These are phyloP conservation scores for Dioscorea cayenensis DNA, from an alignment of 116 monocot genomes.

Conservation along the genomic window DNA sequence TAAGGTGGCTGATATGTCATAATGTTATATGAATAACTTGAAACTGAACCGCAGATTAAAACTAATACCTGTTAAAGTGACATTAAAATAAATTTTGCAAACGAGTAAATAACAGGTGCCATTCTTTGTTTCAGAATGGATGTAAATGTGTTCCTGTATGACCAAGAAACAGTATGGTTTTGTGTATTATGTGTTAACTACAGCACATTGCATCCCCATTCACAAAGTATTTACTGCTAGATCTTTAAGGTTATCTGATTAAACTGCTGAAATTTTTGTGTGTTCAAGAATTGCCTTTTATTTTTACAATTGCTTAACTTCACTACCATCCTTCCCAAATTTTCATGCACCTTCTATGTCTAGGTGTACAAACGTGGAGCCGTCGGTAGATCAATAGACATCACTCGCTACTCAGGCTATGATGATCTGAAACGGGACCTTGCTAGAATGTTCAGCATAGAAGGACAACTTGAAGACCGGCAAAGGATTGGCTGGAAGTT, in stretches of 20 bases:
- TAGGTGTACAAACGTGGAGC: slow-evolving; percentile 88
- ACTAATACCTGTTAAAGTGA: too few species aligned
- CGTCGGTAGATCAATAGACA: slow-evolving; percentile 87
- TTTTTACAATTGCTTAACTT: not conserved
- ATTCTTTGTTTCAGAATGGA: too few species aligned
- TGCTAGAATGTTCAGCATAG: slow-evolving; percentile 83
- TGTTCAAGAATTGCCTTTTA: not conserved
- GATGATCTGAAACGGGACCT: slow-evolving; percentile 76
- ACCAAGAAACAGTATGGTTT: too few species aligned
- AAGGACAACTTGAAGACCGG: slow-evolving; percentile 68
- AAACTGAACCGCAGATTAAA: too few species aligned
- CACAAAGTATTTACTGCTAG: too few species aligned
- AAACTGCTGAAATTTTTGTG: not conserved
- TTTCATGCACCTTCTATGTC: not conserved
- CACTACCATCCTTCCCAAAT: not conserved
- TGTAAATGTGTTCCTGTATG: too few species aligned
- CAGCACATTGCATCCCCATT: not conserved
- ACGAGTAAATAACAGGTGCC: too few species aligned
- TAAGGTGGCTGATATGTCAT: too few species aligned
- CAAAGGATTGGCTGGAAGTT: slow-evolving; percentile 89
- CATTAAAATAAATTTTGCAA: too few species aligned
- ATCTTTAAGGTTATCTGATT: too few species aligned
- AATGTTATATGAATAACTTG: too few species aligned
- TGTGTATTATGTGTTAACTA: too few species aligned
- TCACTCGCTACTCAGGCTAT: slow-evolving; percentile 68